phyloP scores from a whole-genome alignment of 1,284 basidiomycete species.

The Cryptococcus floricola region DNA sequence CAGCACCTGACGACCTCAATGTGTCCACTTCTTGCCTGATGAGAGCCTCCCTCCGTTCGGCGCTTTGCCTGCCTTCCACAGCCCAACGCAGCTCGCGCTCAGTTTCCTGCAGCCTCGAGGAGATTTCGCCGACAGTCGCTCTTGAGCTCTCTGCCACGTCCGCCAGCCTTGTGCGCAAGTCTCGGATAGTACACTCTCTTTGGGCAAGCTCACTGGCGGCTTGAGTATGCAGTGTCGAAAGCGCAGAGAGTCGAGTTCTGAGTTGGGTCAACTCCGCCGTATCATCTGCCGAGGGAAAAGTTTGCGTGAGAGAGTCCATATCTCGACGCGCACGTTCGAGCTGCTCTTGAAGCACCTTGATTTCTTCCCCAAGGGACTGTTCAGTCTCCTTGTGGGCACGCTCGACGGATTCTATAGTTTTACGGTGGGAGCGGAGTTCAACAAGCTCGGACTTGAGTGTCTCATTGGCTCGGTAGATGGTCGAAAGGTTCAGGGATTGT shows the following conservation, averaged over 20 bases:
- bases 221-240: slow-evolving; percentile 34
- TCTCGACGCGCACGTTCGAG: slow-evolving; percentile 42
- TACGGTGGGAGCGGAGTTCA: slow-evolving; percentile 39
- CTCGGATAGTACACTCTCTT: slow-evolving; percentile 28
- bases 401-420: slow-evolving; percentile 36
- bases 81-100: slow-evolving; percentile 45
- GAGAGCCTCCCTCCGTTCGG: slow-evolving; percentile 38
- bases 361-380: slow-evolving; percentile 33
- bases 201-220: slow-evolving; percentile 27
- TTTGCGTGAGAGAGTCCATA: slow-evolving; percentile 44
- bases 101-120: slow-evolving; percentile 24
- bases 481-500: slow-evolving; percentile 34
- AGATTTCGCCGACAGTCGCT: slow-evolving; percentile 22
- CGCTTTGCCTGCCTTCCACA: slow-evolving; percentile 35
- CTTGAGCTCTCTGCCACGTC: slow-evolving; percentile 27
- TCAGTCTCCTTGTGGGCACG: slow-evolving; percentile 30
- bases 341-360: slow-evolving; percentile 34
- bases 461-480: slow-evolving; percentile 32
- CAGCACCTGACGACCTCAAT: slow-evolving; percentile 5
- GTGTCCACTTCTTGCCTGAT: slow-evolving; percentile 36
- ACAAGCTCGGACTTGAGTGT: slow-evolving; percentile 33
- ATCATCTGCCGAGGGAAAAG: slow-evolving; percentile 23
- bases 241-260: slow-evolving; percentile 33
- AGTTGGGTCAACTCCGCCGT: slow-evolving; percentile 18
- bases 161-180: slow-evolving; percentile 29